Base-by-base conservation (phyloP, 2,329 filamentous ascomycete genomes). In the Colletotrichum kahawae region DNA sequence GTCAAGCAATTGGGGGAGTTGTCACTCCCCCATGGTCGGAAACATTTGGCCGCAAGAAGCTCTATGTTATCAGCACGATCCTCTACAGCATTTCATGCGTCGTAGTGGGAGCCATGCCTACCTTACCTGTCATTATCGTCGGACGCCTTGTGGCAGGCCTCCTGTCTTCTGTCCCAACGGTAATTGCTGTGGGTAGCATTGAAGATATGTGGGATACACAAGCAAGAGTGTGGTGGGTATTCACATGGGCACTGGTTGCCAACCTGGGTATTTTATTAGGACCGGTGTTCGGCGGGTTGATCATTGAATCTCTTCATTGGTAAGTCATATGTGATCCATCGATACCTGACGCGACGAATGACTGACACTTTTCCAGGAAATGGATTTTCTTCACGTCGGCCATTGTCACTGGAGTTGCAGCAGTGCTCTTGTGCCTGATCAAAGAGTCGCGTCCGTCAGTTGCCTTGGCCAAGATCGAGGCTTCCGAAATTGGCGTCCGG, bases 191-290 rank as follows among this genome's bases (percentile, higher is more conserved):
- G 3, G 71, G 71, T 0, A 74, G 71, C 13, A 74, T 74, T 7
- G 71, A 74, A 31, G 71, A 74, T 21, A 18, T 74, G 29, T 74
- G 71, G 71, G 71, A 74, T 24, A 60, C 71, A 2, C 33, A 71
- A 8, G 59, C 60, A 0, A 13, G 71, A 13, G 60, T 74, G 18
- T 74, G 71, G 71, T 70, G 71, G 67, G 14, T 74, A 0, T 74
- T 70, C 29, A 54, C 24, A 14, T 74, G 71, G 71, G 48, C 71
- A 1, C 5, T 66, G 29, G 16, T 60, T 10, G 71, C 67, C 48
- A 74, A 74, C 18, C n/a, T 74, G 2, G 71, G 43, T 7, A 38
- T 74, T 24, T 13, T 74, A n/a, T 21, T 60, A 7, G 67, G 71
- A 1, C 67, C 67, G 2, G 67, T 60, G 3, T 36, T 74, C 1